Base-by-base conservation (phyloP, 2,329 filamentous ascomycete genomes). In the Aspergillus sp. region DNA sequence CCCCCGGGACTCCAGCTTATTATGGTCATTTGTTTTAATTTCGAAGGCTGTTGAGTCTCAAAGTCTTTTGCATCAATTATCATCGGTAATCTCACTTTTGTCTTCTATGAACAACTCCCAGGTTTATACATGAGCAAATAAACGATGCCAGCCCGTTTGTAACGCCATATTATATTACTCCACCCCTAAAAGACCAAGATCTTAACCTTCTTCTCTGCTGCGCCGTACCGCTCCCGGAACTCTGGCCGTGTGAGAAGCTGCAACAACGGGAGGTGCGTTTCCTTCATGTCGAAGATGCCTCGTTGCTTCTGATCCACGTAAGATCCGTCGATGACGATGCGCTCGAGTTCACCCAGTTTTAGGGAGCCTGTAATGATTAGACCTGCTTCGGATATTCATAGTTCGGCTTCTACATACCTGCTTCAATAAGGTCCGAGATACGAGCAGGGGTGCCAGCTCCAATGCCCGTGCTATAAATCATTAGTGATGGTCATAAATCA, bases 241-340 rank as follows among this genome's bases (percentile, higher is more conserved):
- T 91, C 88, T 15, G 85, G 80, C 58, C 87, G 83, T 36, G 88
- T 84, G 54, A 99, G 79, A 72, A 96, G 86, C 62, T 86, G 84
- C 49, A 91, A 85, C 51, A 98, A 83, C 6, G 92, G 91, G 70
- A 92, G 83, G 80, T 93, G 89, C 0, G 91, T 91, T 62, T 99
- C 95, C 75, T 90, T 92, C 91, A 98, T 97, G 72, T 98, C 95
- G 75, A 96, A 86, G 64, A 99, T 86, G 0, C 92, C 92, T 50
- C 93, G 84, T 82, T 96, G 96, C 83, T 99, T 99, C 76, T 90
- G 87, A 77, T 99, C 94, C 66, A 97, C 90, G 72, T 96, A 89
- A 7, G 92, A 96, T 13, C 91, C 92, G 77, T 99, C 95, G 32
- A 98, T 84, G 8, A 98, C 86, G 36, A 99, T 85, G 49, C 91